Conservation (phyloP, 176 grass and related monocot genomes). For the Saccharum spontaneum region DNA sequence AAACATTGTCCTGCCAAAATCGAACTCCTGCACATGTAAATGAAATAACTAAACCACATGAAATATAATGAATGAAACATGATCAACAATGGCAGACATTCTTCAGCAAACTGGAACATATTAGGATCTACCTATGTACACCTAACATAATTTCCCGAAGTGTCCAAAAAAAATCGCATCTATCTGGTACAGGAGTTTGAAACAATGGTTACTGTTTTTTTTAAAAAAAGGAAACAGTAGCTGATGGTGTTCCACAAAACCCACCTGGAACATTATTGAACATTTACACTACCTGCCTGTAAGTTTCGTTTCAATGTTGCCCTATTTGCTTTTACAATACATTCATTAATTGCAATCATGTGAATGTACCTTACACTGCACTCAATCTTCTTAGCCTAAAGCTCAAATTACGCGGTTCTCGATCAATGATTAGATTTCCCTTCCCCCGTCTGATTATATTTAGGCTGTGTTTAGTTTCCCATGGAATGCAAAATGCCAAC, state of each 20-base stretch:
- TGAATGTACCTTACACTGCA: neutral
- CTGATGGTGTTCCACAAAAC: neutral
- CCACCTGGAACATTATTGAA: neutral
- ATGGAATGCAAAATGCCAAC: too few species aligned
- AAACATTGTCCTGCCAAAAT: constrained; percentile 72
- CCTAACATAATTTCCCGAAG: neutral
- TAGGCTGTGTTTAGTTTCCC: neutral
- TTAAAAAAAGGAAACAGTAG: too few species aligned
- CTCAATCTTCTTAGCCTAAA: constrained; percentile 53
- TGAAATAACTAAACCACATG: constrained; percentile 45
- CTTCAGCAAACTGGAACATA: neutral
- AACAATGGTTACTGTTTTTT: neutral
- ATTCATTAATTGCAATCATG: neutral
- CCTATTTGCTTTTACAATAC: neutral
- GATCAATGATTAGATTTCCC: neutral
- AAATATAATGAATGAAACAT: constrained; percentile 45
- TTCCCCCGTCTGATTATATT: neutral
- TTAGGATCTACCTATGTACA: neutral
- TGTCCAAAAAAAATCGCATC: neutral
- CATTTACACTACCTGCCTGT: neutral
- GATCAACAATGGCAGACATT: neutral
- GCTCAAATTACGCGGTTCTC: neutral
- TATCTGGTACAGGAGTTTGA: neutral
- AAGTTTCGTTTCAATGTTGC: neutral
- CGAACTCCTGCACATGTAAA: constrained; percentile 70